phyloP scores from a whole-genome alignment of 345 rosid genomes.

The Linum lewisii region DNA sequence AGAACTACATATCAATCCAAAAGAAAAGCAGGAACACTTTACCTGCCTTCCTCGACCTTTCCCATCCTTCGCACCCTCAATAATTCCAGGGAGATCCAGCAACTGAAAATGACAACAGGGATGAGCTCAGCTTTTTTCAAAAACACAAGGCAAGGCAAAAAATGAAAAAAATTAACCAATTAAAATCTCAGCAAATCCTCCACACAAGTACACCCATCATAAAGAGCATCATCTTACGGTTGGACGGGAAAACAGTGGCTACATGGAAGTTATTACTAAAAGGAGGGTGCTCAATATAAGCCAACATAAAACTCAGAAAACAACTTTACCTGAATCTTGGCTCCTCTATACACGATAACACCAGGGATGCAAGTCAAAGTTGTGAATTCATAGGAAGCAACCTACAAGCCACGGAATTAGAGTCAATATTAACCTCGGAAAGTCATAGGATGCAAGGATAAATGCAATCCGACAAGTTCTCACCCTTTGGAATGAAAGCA shows the following conservation, averaged over 20 bases:
- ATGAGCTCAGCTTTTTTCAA: not conserved
- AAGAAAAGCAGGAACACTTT: not conserved
- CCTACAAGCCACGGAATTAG: conserved; percentile 34
- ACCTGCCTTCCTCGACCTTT: conserved; percentile 99
- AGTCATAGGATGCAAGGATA: not conserved
- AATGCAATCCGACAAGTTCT: not conserved
- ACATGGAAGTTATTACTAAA: not conserved
- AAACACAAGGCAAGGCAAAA: not conserved
- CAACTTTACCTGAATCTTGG: conserved; percentile 76
- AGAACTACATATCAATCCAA: not conserved
- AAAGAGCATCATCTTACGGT: not conserved
- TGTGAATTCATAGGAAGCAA: conserved; percentile 97
- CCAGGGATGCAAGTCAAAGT: conserved; percentile 97
- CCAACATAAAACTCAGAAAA: not conserved
- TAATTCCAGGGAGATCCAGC: conserved; percentile 95
- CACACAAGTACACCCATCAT: not conserved
- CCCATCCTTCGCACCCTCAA: conserved; percentile 99
- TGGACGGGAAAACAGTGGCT: not conserved
- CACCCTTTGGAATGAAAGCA: not conserved
- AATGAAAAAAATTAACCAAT: not conserved
- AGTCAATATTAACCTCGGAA: conserved; percentile 2
- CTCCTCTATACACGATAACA: conserved; percentile 86
- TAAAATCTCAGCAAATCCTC: not conserved
- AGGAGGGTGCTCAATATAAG: not conserved
- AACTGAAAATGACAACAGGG: conserved; percentile 37